Conservation (phyloP, 495 filamentous ascomycete genomes). For the Xeromyces bisporus region DNA sequence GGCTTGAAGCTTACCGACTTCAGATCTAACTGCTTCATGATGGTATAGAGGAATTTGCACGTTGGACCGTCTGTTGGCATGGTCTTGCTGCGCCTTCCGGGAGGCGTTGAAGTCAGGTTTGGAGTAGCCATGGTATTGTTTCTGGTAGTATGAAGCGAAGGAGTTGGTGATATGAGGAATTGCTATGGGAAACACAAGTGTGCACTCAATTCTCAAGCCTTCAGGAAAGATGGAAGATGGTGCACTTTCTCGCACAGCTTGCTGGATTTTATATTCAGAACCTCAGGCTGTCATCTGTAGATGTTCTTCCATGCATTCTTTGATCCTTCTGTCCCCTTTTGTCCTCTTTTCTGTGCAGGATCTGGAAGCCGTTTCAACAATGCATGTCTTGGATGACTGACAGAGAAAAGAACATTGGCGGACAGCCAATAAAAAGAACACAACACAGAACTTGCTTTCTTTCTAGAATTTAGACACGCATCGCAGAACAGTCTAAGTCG, state of each 20-base stretch:
- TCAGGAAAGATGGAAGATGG: background rate
- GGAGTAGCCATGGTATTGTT: background rate
- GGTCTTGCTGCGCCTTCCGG: constrained; percentile 22
- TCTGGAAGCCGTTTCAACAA: background rate
- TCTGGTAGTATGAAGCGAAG: background rate
- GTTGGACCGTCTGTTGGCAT: constrained; percentile 32
- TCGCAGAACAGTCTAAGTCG: too few relatives aligned
- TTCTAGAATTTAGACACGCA: too few relatives aligned
- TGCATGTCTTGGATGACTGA: background rate
- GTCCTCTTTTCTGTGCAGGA: background rate
- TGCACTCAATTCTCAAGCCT: background rate
- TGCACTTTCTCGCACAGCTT: background rate
- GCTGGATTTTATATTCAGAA: background rate
- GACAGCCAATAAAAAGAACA: too few relatives aligned
- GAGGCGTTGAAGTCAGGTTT: constrained; percentile 13
- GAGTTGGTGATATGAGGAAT: background rate
- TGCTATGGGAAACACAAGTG: background rate
- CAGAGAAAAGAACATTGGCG: background rate
- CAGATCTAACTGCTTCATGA: constrained; percentile 57
- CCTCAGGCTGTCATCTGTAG: background rate
- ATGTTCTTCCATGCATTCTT: background rate
- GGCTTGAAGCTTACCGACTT: constrained; percentile 48
- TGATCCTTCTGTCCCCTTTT: background rate
- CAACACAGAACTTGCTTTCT: too few relatives aligned
- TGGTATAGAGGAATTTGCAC: constrained; percentile 52